Conservation (phyloP, 192 early-diverging fungal species). For the Coemansia biformis region DNA sequence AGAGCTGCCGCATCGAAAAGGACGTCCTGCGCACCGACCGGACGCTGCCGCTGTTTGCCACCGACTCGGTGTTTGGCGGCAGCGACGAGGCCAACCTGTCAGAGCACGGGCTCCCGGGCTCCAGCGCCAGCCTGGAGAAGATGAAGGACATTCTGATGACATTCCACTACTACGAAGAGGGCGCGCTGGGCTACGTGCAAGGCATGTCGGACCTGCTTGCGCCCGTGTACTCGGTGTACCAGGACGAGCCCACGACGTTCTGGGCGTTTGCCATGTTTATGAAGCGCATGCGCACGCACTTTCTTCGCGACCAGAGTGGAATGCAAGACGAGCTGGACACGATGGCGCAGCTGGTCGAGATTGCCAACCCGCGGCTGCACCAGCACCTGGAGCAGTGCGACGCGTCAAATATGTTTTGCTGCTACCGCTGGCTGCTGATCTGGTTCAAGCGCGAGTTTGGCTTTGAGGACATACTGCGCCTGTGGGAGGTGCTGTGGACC, state of each 20-base stretch:
- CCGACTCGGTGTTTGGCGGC: slow-evolving; percentile 56
- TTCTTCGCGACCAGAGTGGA: slow-evolving; percentile 85
- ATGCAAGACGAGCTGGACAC: slow-evolving; percentile 86
- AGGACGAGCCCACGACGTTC: slow-evolving; percentile 85
- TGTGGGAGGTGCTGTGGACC: slow-evolving; percentile 89
- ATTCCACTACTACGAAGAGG: slow-evolving; percentile 78
- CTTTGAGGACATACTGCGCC: slow-evolving; percentile 70
- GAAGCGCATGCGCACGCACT: slow-evolving; percentile 88
- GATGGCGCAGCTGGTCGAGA: slow-evolving; percentile 76
- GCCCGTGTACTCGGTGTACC: slow-evolving; percentile 82
- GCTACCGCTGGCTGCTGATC: slow-evolving; percentile 96
- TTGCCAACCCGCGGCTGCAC: slow-evolving; percentile 81
- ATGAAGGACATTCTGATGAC: slow-evolving; percentile 89
- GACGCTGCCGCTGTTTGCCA: slow-evolving; percentile 73
- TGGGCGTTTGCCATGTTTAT: slow-evolving; percentile 91
- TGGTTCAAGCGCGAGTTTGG: slow-evolving; percentile 97
- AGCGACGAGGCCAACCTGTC: slow-evolving; percentile 31
- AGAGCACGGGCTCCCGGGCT: slow-evolving; percentile 48
- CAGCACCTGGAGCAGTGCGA: slow-evolving; percentile 73
- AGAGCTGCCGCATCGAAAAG: slow-evolving; percentile 80
- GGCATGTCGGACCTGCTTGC: slow-evolving; percentile 96
- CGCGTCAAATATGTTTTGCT: slow-evolving; percentile 90
- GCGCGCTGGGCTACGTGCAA: slow-evolving; percentile 78
- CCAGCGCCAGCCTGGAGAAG: slow-evolving; percentile 75
- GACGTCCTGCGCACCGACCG: slow-evolving; percentile 96